A percentile compares a stretch with the other conserved stretches of the same genome.
These are phyloP conservation scores for Xylaria scruposa DNA, from an alignment of 495 filamentous ascomycete genomes.

Conservation along the genomic window DNA sequence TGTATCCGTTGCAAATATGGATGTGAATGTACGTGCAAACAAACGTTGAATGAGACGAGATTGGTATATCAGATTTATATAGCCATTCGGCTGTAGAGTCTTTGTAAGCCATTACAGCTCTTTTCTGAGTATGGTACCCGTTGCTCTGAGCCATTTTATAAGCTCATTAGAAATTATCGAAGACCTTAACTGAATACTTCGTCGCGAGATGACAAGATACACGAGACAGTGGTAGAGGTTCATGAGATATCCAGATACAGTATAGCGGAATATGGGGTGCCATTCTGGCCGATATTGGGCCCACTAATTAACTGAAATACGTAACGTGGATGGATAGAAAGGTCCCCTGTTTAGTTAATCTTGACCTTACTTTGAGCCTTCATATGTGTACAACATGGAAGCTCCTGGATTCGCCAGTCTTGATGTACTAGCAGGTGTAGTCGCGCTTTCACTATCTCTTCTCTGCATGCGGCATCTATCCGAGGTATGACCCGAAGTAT, in stretches of 20 bases:
- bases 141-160: not conserved
- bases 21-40: not conserved
- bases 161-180: not conserved
- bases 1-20: not conserved
- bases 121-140: conserved; percentile 2
- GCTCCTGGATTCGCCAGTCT: not conserved
- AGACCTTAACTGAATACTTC: not conserved
- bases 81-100: not conserved
- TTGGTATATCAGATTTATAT: conserved; percentile 4
- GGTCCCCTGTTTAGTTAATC: not conserved
- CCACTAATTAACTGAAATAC: not conserved
- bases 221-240: not conserved
- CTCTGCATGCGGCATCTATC: too few species aligned
- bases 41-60: not conserved
- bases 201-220: not conserved
- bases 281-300: not conserved
- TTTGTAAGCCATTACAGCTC: not conserved
- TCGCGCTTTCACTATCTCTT: not conserved
- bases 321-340: not conserved
- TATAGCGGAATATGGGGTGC: conserved; percentile 19
- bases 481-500: conserved; percentile 2
- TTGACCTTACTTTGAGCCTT: not conserved
- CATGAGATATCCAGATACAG: not conserved
- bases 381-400: not conserved
- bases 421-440: not conserved